phyloP scores from a whole-genome alignment of 176 grass and related monocot genomes.

The Carex kokanica region DNA sequence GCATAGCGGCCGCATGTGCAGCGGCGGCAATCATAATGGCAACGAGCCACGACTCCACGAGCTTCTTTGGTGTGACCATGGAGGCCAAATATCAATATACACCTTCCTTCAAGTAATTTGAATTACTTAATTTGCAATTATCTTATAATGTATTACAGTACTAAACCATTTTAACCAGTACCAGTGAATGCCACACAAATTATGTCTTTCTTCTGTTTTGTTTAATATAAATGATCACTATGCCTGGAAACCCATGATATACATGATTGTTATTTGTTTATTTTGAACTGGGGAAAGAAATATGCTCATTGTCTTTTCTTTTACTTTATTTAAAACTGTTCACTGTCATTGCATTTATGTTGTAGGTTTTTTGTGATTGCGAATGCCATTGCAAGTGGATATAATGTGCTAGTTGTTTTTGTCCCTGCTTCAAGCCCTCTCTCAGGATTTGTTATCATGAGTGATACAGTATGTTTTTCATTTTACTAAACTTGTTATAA shows the following conservation, averaged over 20 bases:
- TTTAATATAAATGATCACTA: neutral
- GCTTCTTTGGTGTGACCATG: conserved; percentile 60
- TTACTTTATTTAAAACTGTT: neutral
- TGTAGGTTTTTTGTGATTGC: conserved; percentile 78
- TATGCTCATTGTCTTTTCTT: neutral
- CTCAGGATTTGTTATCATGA: conserved; percentile 49
- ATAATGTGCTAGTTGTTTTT: conserved; percentile 51
- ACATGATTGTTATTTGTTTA: neutral
- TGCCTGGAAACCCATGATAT: neutral
- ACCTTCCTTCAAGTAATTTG: conserved; percentile 52
- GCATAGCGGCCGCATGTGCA: conserved; percentile 33
- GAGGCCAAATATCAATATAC: conserved; percentile 92
- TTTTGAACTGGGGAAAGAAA: neutral
- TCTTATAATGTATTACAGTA: neutral
- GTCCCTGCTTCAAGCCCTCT: conserved; percentile 42
- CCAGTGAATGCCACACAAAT: neutral
- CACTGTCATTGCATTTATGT: neutral
- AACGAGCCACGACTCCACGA: conserved; percentile 70
- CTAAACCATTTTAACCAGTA: neutral
- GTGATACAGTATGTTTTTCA: conserved; percentile 48
- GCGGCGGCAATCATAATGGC: conserved; percentile 71
- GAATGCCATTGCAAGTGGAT: conserved; percentile 43
- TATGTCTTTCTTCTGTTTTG: neutral
- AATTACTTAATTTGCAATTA: neutral
- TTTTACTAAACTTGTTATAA: conserved; percentile 31